These are phyloP conservation scores for Candida golubevii DNA, from an alignment of 805 yeast genomes.

Conservation along the genomic window DNA sequence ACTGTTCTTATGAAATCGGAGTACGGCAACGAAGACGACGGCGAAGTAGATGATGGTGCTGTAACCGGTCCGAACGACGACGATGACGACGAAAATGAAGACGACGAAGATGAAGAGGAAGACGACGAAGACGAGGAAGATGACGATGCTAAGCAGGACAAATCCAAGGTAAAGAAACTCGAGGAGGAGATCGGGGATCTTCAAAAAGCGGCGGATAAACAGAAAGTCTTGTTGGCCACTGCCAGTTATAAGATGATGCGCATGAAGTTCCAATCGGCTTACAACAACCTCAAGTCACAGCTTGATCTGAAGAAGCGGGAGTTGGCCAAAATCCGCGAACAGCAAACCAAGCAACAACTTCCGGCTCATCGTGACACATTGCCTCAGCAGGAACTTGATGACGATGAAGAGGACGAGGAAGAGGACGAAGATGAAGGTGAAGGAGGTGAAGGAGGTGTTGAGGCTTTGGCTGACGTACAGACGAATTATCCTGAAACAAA, in stretches of 20 bases:
- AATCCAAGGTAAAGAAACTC: slow-evolving; percentile 58
- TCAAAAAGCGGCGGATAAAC: slow-evolving; percentile 69
- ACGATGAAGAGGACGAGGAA: slow-evolving; percentile 10
- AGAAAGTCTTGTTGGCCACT: slow-evolving; percentile 64
- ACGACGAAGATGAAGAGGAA: slow-evolving; percentile 48
- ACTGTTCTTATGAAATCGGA: slow-evolving; percentile 19
- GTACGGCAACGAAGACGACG: slow-evolving; percentile 12
- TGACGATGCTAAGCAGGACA: slow-evolving; percentile 46
- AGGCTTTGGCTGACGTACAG: background rate
- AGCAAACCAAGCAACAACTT: slow-evolving; percentile 11
- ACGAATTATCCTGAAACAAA: no score
- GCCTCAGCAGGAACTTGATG: slow-evolving; percentile 1
- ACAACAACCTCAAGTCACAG: slow-evolving; percentile 72
- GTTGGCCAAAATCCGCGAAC: slow-evolving; percentile 17
- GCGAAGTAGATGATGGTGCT: slow-evolving; percentile 6
- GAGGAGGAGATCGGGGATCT: slow-evolving; percentile 84
- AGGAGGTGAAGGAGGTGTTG: background rate
- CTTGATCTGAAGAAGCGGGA: slow-evolving; percentile 58
- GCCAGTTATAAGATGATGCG: slow-evolving; percentile 82
- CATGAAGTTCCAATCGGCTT: slow-evolving; percentile 79
- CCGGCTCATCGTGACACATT: background rate
- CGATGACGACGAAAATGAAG: slow-evolving; percentile 29
- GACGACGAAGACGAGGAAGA: slow-evolving; percentile 49
- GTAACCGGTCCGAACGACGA: slow-evolving; percentile 28
- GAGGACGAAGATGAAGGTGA: background rate